Evolutionary conservation across 2,329 filamentous ascomycete genomes (phyloP), one percentile per base, ranked within the genome.

Genomic region (Ophiocordyceps camponoti-floridani): DNA sequence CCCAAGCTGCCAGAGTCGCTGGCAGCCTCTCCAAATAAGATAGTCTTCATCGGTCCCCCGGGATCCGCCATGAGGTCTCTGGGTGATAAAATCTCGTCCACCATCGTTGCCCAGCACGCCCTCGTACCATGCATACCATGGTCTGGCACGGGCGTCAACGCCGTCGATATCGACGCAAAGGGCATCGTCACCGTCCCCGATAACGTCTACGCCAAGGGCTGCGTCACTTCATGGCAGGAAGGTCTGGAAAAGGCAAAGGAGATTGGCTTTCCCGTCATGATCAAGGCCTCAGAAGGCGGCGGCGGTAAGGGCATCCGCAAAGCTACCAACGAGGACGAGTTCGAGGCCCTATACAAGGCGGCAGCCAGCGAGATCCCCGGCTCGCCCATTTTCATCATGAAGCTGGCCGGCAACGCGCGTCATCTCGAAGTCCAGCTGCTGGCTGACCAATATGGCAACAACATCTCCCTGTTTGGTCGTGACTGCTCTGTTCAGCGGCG

Each of bases 321-420:
- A 69, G 91, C 91, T 53, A 72, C 85, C 49, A 72, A 72, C 49
- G 88, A 94, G 61, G 82, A 89, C 40, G 79, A 83, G 50, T 98
- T 98, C 56, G 73, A 82, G 59, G 71, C 73, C 53, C 72, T 96
- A 41, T 98, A 96, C 74, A 91, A 93, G 65, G 91, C 89, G 41
- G 91, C 93, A 19, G 88, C 91, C 5, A 94, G 82, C 63, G 93
- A 98, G 65, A 96, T 98, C 53, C 93, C 91, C 11, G 93, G 93
- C 42, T 98, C 91, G 28, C 91, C 93, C 53, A 98, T 98, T 66
- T 98, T 98, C 75, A 94, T 98, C 69, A 98, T 98, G 91, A 95
- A 98, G 77, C 72, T 98, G 50, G 91, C 91, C 43, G 91, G 89
- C 54, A 94, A 94, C 60, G 91, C 91, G 38, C 75, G 91, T 54